Base-by-base conservation (phyloP, 495 filamentous ascomycete species). In the Tuber umbilicatum region DNA sequence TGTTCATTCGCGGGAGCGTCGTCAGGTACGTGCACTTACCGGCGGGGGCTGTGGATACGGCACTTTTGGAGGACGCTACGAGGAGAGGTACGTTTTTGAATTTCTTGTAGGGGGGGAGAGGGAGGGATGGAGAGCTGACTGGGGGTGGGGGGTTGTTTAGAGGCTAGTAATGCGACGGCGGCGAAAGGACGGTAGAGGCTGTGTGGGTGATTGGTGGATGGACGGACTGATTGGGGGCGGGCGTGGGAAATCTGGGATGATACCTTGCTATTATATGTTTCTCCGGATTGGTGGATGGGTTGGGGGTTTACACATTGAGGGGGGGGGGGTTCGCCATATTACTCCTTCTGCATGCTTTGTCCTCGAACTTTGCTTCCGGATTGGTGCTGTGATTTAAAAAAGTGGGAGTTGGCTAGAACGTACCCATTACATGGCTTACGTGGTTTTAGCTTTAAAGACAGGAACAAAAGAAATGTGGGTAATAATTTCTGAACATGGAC, bases 1-100 rank as follows among this genome's bases (percentile, higher is more conserved):
- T 98, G 83, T 99, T 99, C 83, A 98, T 98, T 81, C 89, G 95
- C 80, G 95, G 95, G 10, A 97, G 93, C 73, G 95, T 98, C 41
- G 95, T 99, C 73, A 89, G 95, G 75, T 99, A 98, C 82, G 94
- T 99, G 74, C 91, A 98, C 83, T 85, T 99, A 73, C 96, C 95
- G 0, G 88, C 89, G n/a, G 88, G 86, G 41, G 91, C 92, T 64
- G 94, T 99, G 38, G 95, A 99, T 83, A 91, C 93, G 19, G 91
- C 91, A 41, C 84, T 99, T 78, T 84, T 99, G 81, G 95, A 98
- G 87, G 95, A 99, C 89, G 94, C 94, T 37, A 97, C 94, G 71
- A 89, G 94, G 84, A 90, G 94, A 90, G 95, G 94, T 97, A 80
- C 78, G 89, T 86, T 42, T 38, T 41, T 37, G 42, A 2, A 31